These are phyloP conservation scores for Neofusicoccum umdonicola DNA, from an alignment of 2,329 filamentous ascomycete species.

Conservation along the genomic window DNA sequence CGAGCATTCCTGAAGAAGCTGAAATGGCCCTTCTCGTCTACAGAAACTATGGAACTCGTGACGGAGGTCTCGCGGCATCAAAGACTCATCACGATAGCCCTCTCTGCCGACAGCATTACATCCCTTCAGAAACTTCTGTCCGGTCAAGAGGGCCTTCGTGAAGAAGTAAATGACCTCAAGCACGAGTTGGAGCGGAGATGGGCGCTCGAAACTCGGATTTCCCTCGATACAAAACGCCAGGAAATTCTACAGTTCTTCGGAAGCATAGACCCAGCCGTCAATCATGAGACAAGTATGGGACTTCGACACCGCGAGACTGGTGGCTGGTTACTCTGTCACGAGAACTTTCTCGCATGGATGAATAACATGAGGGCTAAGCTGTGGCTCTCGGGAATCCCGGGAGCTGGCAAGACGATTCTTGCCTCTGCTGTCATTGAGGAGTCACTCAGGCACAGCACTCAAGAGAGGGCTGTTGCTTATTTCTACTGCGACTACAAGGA, in stretches of 20 bases:
- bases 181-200: neutral
- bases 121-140: neutral
- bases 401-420: neutral
- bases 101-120: neutral
- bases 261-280: neutral
- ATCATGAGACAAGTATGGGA: neutral
- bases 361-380: neutral
- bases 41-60: neutral
- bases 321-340: neutral
- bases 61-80: neutral
- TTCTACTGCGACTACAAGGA: constrained; percentile 37
- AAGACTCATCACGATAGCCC: neutral
- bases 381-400: neutral
- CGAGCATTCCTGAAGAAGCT: neutral
- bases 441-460: neutral
- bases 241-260: neutral
- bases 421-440: neutral
- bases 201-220: neutral
- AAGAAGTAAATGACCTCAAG: neutral
- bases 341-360: neutral
- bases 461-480: constrained; percentile 12
- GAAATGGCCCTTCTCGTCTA: neutral
- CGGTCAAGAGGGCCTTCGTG: neutral
- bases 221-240: neutral
- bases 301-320: neutral